Evolutionary conservation across 805 yeast species (phyloP), one percentile per base, ranked within the genome.

Genomic region (Myxozyma vanderwaltii): DNA sequence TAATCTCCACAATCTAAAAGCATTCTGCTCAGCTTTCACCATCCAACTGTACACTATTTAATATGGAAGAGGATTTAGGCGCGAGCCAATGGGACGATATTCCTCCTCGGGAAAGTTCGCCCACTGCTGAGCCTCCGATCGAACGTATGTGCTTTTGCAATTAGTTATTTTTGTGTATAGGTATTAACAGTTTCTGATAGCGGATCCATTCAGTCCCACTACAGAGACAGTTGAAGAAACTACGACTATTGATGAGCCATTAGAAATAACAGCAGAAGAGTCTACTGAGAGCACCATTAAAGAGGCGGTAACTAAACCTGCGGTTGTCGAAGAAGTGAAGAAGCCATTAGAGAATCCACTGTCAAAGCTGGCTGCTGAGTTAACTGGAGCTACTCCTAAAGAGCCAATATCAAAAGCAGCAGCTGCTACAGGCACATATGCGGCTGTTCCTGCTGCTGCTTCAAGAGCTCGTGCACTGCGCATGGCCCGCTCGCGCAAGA

Each of bases 81-180:
- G 64, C 61, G 31, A 51, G 61, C 17, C 65, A 62, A 38, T 62
- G 65, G 65, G 65, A 62, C 46, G 65, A 62, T 23, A 45, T 62
- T n/a, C 63, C 65, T 4, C 45, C 43, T 24, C 46, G 38, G n/a
- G 50, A 15, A 15, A 55, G 26, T 7, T 43, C 55, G 6, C 54
- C 54, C 19, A 23, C 54, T 6, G 55, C 55, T 13, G 52, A 48
- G 33, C 52, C 52, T n/a, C 52, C 45, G 26, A 44, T 41, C 15
- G 47, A 51, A 38, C 38, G 53, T 39, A 29, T n/a, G 26, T n/a
- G 54, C 7, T 27, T 40, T 31, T 13, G n/a, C n/a, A n/a, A 4
- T 38, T 13, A 10, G 43, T 10, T 13, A 24, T 17, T 15, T n/a
- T 13, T 17, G 4, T 12, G 39, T 8, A 6, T 26, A 15, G 39